These are phyloP conservation scores for Agroathelia rolfsii DNA, from an alignment of 1,284 basidiomycete species.

Conservation along the genomic window DNA sequence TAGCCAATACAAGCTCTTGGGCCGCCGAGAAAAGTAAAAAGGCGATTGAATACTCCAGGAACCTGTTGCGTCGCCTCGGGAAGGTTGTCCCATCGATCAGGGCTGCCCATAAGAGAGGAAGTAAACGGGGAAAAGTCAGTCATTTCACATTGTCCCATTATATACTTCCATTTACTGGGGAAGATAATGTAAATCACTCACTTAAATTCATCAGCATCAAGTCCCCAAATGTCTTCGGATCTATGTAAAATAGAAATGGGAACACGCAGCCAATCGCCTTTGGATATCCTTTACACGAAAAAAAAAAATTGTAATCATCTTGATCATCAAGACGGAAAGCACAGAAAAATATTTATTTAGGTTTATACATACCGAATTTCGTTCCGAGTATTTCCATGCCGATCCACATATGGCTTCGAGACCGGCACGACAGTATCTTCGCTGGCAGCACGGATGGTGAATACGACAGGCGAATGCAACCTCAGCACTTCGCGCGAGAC, in stretches of 20 bases:
- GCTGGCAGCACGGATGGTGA: constrained; percentile 13
- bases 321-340: too few relatives aligned
- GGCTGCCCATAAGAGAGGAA: constrained; percentile 21
- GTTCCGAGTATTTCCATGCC: constrained; percentile 11
- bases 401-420: constrained; percentile 13
- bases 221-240: constrained; percentile 11
- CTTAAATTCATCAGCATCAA: constrained; percentile 14
- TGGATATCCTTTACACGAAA: too few relatives aligned
- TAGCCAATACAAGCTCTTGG: constrained; percentile 60
- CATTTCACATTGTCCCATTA: neutral
- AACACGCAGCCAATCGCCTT: too few relatives aligned
- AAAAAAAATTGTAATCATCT: too few relatives aligned
- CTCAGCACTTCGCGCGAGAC: constrained; percentile 22
- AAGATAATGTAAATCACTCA: constrained; percentile 3
- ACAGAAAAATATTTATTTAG: constrained; percentile 8
- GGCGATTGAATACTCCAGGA: constrained; percentile 50
- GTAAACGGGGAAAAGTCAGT: neutral
- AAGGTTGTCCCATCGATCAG: constrained; percentile 46
- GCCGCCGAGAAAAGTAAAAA: constrained; percentile 53
- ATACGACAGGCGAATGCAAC: constrained; percentile 14
- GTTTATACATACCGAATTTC: constrained; percentile 13
- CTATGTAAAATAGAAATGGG: constrained; percentile 5
- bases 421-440: constrained; percentile 19
- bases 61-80: constrained; percentile 34
- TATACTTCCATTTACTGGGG: neutral